Conservation (phyloP, 768 basidiomycete species). For the Leucosporidium creatinivorum region DNA sequence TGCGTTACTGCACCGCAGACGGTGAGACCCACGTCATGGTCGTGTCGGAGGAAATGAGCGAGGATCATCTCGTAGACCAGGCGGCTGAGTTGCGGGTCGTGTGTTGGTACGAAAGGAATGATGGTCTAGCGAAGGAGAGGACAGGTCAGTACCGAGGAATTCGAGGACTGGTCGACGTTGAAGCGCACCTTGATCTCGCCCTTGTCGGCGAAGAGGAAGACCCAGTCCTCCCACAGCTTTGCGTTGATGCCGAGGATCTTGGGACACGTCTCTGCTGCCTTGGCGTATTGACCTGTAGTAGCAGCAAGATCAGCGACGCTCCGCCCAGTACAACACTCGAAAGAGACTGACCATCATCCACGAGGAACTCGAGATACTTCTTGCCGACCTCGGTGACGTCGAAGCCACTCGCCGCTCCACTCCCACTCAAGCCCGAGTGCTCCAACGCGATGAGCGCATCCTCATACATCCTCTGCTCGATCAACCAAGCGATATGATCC, state of each 20-base stretch:
- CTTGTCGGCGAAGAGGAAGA: conserved; percentile 79
- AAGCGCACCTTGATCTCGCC: conserved; percentile 62
- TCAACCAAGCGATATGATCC: conserved; percentile 88
- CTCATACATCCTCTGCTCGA: conserved; percentile 75
- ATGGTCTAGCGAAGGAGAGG: conserved; percentile 53
- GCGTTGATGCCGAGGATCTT: conserved; percentile 75
- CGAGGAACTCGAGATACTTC: conserved; percentile 77
- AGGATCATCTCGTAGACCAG: conserved; percentile 93
- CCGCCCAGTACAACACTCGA: neutral
- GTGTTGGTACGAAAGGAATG: conserved; percentile 81
- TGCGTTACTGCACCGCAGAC: neutral
- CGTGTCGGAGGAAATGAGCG: conserved; percentile 71
- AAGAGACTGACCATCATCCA: conserved; percentile 58
- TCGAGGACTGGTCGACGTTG: neutral
- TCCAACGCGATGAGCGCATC: conserved; percentile 81
- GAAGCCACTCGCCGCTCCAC: conserved; percentile 40
- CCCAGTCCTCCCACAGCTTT: conserved; percentile 91
- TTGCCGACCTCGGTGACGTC: conserved; percentile 59
- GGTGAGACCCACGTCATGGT: conserved; percentile 54
- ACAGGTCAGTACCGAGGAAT: neutral
- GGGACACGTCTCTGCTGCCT: conserved; percentile 73
- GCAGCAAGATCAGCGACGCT: conserved; percentile 1
- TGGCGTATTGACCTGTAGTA: conserved; percentile 55
- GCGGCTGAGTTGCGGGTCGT: conserved; percentile 67
- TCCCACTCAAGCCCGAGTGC: conserved; percentile 47